Conservation (phyloP, 225 moss, liverwort and hornwort genomes). For the Pseudisothecium myosuroides region DNA sequence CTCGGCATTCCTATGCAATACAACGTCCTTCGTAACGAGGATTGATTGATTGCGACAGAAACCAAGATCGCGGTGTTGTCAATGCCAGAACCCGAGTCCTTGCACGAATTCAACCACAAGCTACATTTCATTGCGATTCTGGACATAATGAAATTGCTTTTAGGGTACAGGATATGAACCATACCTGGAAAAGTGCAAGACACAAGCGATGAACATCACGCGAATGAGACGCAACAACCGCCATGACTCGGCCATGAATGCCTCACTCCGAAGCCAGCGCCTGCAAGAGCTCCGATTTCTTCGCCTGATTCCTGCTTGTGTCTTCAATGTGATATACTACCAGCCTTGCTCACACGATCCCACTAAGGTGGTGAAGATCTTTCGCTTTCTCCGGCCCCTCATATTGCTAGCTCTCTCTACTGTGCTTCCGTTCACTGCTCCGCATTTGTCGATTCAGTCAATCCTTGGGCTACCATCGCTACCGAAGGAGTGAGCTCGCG, state of each 20-base stretch:
- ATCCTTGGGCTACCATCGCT: neutral
- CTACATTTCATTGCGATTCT: neutral
- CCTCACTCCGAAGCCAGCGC: neutral
- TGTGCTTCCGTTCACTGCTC: neutral
- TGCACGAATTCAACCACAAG: neutral
- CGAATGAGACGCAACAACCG: slow-evolving; percentile 1
- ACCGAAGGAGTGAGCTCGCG: neutral
- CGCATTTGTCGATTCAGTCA: neutral
- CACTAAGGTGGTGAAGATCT: neutral
- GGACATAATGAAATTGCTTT: neutral
- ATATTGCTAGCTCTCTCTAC: slow-evolving; percentile 9
- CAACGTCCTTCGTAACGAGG: neutral
- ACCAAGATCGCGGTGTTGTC: neutral
- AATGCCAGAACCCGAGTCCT: neutral
- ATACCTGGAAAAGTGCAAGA: slow-evolving; percentile 17
- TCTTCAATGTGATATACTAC: neutral
- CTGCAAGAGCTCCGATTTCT: neutral
- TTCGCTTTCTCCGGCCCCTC: slow-evolving; percentile 50
- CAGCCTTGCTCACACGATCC: neutral
- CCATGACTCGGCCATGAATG: slow-evolving; percentile 28
- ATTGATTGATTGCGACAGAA: neutral
- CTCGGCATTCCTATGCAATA: neutral
- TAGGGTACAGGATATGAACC: neutral
- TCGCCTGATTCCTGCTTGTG: neutral
- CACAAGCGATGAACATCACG: slow-evolving; percentile 14